These are phyloP conservation scores for Leptosphaerulina australis DNA, from an alignment of 2,329 filamentous ascomycete species.

Conservation along the genomic window DNA sequence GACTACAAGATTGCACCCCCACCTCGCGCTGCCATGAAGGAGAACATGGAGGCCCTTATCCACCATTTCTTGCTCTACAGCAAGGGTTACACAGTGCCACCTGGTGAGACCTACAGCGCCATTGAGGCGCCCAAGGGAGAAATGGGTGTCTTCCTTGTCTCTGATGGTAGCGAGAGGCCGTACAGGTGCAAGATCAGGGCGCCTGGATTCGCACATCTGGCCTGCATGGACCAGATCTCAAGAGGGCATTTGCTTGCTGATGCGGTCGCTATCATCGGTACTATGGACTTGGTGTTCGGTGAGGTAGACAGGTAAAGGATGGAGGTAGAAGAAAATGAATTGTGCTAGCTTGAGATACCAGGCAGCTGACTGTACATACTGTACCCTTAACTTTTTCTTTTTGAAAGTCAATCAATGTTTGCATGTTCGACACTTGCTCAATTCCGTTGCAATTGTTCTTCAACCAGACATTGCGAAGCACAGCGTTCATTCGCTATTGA, in stretches of 20 bases:
- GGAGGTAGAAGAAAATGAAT: constrained; percentile 5
- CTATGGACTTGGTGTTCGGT: constrained; percentile 49
- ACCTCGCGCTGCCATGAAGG: constrained; percentile 98
- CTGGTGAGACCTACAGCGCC: constrained; percentile 95
- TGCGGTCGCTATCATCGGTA: constrained; percentile 90
- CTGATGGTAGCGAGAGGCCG: constrained; percentile 88
- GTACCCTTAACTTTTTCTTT: constrained; percentile 31
- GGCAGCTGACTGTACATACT: constrained; percentile 36
- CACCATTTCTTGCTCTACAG: constrained; percentile 99
- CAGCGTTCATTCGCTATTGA: too few species aligned
- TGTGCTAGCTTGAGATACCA: constrained; percentile 9
- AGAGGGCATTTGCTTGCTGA: constrained; percentile 94
- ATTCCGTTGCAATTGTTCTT: too few species aligned
- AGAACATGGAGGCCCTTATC: constrained; percentile 99
- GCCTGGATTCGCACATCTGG: constrained; percentile 93
- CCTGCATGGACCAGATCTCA: constrained; percentile 90
- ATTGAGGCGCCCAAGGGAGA: constrained; percentile 99
- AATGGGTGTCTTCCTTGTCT: constrained; percentile 97
- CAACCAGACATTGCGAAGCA: too few species aligned
- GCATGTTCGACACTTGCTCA: too few species aligned
- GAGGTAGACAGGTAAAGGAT: constrained; percentile 32
- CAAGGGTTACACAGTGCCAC: constrained; percentile 96
- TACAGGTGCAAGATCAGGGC: constrained; percentile 98
- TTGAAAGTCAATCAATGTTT: constrained; percentile 26
- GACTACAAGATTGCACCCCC: constrained; percentile 98